Conservation (phyloP, 257 asterid species). For the Fraxinus cuspidata region DNA sequence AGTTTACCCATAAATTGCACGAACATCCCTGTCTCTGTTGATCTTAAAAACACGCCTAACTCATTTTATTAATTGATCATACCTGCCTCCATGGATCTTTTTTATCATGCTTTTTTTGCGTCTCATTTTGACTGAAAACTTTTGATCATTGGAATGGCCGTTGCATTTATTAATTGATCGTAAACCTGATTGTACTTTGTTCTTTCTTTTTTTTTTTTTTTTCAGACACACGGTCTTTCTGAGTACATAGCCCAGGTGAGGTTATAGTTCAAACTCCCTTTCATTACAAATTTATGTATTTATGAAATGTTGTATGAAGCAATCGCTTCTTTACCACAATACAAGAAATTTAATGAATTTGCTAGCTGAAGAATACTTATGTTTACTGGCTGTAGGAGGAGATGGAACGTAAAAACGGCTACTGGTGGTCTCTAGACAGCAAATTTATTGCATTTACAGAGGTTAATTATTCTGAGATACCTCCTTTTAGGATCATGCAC, state of each 20-base stretch:
- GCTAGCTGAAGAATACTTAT: slow-evolving; percentile 17
- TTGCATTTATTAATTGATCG: slow-evolving; percentile 14
- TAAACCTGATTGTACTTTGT: slow-evolving; percentile 25
- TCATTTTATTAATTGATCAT: neutral
- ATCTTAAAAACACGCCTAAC: neutral
- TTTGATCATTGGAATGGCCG: slow-evolving; percentile 1
- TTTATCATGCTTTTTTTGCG: slow-evolving; percentile 9
- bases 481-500: slow-evolving; percentile 89
- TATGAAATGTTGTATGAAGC: slow-evolving; percentile 7
- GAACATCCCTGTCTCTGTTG: neutral
- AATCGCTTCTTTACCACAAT: slow-evolving; percentile 2
- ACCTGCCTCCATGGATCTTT: neutral
- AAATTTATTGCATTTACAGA: slow-evolving; percentile 79
- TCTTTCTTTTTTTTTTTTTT: slow-evolving; percentile 24
- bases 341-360: slow-evolving; percentile 2
- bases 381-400: slow-evolving; percentile 70
- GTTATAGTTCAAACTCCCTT: slow-evolving; percentile 17
- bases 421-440: slow-evolving; percentile 98
- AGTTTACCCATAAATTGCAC: neutral
- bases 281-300: neutral
- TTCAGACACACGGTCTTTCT: slow-evolving; percentile 89
- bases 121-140: neutral
- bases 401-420: slow-evolving; percentile 92
- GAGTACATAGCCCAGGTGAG: slow-evolving; percentile 97
- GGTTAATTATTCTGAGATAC: slow-evolving; percentile 74